Conservation (phyloP, 139 green algal genomes). For the Asterochloris erici region DNA sequence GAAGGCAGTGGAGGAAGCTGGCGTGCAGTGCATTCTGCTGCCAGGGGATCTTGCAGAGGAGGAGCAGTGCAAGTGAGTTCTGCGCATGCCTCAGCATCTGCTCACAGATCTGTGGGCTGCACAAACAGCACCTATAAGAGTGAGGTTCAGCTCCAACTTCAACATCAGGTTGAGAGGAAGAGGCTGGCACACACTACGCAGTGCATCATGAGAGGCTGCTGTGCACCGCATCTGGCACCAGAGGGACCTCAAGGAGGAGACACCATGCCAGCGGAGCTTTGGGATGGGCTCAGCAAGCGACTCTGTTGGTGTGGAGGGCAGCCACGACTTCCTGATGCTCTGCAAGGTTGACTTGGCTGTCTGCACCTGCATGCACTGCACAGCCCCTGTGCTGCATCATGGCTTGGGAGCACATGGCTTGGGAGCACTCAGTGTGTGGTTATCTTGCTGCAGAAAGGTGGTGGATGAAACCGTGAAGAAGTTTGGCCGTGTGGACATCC, state of each 20-base stretch:
- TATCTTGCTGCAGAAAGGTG: conserved; percentile 8
- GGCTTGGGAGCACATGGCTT: not conserved
- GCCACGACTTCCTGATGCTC: too few relatives aligned
- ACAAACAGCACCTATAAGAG: not conserved
- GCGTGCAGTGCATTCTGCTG: conserved; percentile 15
- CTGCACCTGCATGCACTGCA: too few relatives aligned
- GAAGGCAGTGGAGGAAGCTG: conserved; percentile 13
- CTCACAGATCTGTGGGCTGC: not conserved
- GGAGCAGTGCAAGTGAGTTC: conserved; percentile 17
- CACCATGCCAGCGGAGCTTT: too few relatives aligned
- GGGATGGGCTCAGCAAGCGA: too few relatives aligned
- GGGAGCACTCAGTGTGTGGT: not conserved
- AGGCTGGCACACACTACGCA: too few relatives aligned
- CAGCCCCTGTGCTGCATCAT: too few relatives aligned
- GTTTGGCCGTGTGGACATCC: conserved; percentile 29
- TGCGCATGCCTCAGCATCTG: not conserved
- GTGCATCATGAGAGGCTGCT: too few relatives aligned
- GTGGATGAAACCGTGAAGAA: conserved; percentile 29
- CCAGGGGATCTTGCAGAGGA: conserved; percentile 24
- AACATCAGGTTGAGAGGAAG: not conserved
- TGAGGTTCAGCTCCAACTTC: too few relatives aligned
- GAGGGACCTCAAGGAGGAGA: too few relatives aligned
- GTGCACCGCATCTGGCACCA: too few relatives aligned
- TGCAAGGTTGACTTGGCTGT: too few relatives aligned
- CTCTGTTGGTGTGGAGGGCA: too few relatives aligned